phyloP scores from a whole-genome alignment of 2,329 filamentous ascomycete genomes.

The Monosporascus sp. region DNA sequence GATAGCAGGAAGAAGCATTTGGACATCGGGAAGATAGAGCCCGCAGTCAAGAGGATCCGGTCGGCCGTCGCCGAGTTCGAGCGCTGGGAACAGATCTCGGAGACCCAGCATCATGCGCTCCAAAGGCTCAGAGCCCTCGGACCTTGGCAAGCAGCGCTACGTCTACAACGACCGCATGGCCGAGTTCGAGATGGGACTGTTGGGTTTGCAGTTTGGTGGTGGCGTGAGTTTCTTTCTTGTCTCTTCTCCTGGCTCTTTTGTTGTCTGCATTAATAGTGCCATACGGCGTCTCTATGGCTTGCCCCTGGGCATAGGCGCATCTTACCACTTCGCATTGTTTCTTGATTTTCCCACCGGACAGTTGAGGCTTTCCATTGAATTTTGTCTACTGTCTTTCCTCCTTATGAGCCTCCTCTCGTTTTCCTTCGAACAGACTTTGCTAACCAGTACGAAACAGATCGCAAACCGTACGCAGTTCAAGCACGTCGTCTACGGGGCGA shows the following conservation, averaged over 20 bases:
- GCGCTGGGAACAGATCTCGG: slow-evolving; percentile 73
- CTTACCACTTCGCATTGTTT: slow-evolving; percentile 1
- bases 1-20: slow-evolving; percentile 39
- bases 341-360: neutral
- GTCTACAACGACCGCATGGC: slow-evolving; percentile 75
- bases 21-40: slow-evolving; percentile 44
- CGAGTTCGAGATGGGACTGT: slow-evolving; percentile 73
- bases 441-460: slow-evolving; percentile 32
- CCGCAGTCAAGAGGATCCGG: slow-evolving; percentile 58
- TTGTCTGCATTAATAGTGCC: neutral
- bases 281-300: neutral
- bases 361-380: no score
- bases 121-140: slow-evolving; percentile 70
- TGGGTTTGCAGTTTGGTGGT: slow-evolving; percentile 66
- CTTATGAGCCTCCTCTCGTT: no score
- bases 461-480: no score
- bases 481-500: no score
- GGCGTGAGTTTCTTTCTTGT: slow-evolving; percentile 56
- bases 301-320: slow-evolving; percentile 52
- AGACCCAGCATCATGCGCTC: slow-evolving; percentile 60
- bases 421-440: slow-evolving; percentile 4
- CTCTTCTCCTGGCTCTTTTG: neutral
- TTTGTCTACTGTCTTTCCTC: no score
- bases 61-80: slow-evolving; percentile 60
- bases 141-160: slow-evolving; percentile 61